Conservation (phyloP, 2,329 filamentous ascomycete genomes). For the Talaromyces sp. region DNA sequence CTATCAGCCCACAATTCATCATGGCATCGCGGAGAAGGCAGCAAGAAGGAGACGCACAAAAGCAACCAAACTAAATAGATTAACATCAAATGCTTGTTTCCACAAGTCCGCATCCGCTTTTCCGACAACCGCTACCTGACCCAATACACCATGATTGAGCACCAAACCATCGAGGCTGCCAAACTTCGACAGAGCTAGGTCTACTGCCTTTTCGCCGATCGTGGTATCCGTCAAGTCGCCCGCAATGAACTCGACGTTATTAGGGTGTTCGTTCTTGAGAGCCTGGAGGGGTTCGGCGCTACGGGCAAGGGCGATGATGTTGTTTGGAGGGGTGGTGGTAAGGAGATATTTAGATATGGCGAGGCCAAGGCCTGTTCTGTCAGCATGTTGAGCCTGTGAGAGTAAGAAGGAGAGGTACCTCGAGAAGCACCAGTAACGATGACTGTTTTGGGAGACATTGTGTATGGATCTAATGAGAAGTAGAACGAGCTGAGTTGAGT, state of each 20-base stretch:
- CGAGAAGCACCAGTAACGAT: slow-evolving; percentile 66
- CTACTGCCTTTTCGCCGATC: slow-evolving; percentile 59
- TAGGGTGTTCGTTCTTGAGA: slow-evolving; percentile 52
- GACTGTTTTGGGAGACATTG: slow-evolving; percentile 60
- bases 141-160: slow-evolving; percentile 79
- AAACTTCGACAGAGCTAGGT: slow-evolving; percentile 64
- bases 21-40: neutral
- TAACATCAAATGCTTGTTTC: slow-evolving; percentile 72
- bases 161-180: slow-evolving; percentile 73
- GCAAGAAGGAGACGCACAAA: slow-evolving; percentile 55
- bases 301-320: slow-evolving; percentile 57
- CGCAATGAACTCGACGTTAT: slow-evolving; percentile 54
- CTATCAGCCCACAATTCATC: neutral
- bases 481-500: neutral
- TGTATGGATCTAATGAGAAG: neutral
- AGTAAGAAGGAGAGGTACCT: slow-evolving; percentile 42
- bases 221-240: slow-evolving; percentile 56
- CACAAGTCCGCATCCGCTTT: slow-evolving; percentile 69
- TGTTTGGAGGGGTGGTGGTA: slow-evolving; percentile 46
- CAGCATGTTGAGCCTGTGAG: too few relatives aligned
- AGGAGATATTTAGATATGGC: slow-evolving; percentile 60
- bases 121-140: slow-evolving; percentile 68
- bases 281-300: slow-evolving; percentile 52
- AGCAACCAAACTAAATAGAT: slow-evolving; percentile 78
- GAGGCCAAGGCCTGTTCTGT: slow-evolving; percentile 54